Conservation (phyloP, 1,284 basidiomycete species). For the Taiwanofungus camphoratus region DNA sequence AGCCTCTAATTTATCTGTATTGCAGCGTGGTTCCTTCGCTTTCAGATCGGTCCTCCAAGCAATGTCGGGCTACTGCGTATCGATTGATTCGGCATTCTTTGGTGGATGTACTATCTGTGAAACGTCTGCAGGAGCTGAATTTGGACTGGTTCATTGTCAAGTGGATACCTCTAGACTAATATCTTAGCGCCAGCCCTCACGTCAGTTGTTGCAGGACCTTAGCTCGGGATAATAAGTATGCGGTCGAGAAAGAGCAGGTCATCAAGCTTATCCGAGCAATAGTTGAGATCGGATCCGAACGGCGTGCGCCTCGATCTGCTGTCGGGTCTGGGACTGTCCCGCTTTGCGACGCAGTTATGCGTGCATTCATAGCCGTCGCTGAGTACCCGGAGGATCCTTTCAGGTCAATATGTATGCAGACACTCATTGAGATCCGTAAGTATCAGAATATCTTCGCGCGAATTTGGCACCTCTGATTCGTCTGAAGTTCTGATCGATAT, state of each 20-base stretch:
- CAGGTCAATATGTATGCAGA: conserved; percentile 80
- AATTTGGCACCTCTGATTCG: not conserved
- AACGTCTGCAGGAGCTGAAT: conserved; percentile 49
- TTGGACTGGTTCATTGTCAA: conserved; percentile 89
- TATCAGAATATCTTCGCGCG: conserved; percentile 6
- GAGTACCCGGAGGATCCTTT: conserved; percentile 93
- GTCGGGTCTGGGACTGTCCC: conserved; percentile 47
- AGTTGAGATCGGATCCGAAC: conserved; percentile 65
- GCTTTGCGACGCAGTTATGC: conserved; percentile 73
- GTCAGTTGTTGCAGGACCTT: conserved; percentile 53
- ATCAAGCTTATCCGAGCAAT: conserved; percentile 88
- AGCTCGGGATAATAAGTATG: conserved; percentile 78
- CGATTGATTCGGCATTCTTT: conserved; percentile 81
- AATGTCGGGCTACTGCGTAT: conserved; percentile 81
- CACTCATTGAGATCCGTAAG: conserved; percentile 86
- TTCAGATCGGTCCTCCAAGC: conserved; percentile 68
- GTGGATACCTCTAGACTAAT: conserved; percentile 35
- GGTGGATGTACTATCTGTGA: conserved; percentile 64
- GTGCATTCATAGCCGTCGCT: conserved; percentile 87
- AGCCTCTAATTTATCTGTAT: conserved; percentile 3
- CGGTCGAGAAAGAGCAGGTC: conserved; percentile 91
- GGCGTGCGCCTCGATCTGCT: conserved; percentile 37
- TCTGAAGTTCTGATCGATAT: conserved; percentile 75
- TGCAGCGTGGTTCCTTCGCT: conserved; percentile 70
- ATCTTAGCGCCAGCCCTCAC: not conserved